Evolutionary conservation across 176 grass and related monocot species (phyloP).

Genomic region (Zea mays): Zm-B73-REFERENCE-NAM-5.0 NC_050103.1:69598501-69599000

Average conservation of each 20-base stretch:
- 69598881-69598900: constrained; percentile 17
- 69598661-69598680: constrained; percentile 93
- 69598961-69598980: constrained; percentile 7
- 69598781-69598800: constrained; percentile 95
- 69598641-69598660: constrained; percentile 92
- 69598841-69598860: constrained; percentile 9
- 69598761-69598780: constrained; percentile 90
- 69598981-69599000: background rate
- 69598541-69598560: constrained; percentile 89
- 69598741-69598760: constrained; percentile 98
- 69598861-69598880: constrained; percentile 5
- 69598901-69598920: constrained; percentile 11
- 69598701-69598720: constrained; percentile 97
- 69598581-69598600: constrained; percentile 82
- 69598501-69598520: constrained; percentile 33
- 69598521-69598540: constrained; percentile 94
- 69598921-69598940: background rate
- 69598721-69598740: constrained; percentile 95
- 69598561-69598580: constrained; percentile 96
- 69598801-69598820: constrained; percentile 83
- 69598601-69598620: constrained; percentile 83
- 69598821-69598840: constrained; percentile 41
- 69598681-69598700: constrained; percentile 94
- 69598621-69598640: constrained; percentile 90
- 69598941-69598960: constrained; percentile 29